Evolutionary conservation across 805 yeast species (phyloP).

Genomic region (Phaffomyces antillensis): DNA sequence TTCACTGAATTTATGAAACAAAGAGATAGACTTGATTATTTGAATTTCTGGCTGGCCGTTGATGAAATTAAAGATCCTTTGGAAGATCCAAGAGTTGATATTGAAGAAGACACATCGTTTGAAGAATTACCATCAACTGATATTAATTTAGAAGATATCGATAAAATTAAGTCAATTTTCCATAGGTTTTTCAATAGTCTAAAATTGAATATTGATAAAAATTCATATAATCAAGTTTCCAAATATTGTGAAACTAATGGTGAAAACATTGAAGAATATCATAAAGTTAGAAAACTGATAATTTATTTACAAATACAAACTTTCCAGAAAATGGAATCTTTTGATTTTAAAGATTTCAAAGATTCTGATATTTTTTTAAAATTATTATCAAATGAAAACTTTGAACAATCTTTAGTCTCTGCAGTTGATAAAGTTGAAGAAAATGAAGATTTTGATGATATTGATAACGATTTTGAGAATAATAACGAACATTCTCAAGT

Average conservation of each 20-base stretch:
- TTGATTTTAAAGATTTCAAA: slow-evolving; percentile 54
- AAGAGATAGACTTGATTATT: slow-evolving; percentile 34
- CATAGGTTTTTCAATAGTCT: slow-evolving; percentile 31
- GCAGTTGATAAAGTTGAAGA: slow-evolving; percentile 19
- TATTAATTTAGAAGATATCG: slow-evolving; percentile 31
- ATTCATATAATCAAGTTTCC: slow-evolving; percentile 29
- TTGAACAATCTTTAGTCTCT: slow-evolving; percentile 22
- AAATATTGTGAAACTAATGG: slow-evolving; percentile 26
- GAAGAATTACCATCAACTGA: not conserved
- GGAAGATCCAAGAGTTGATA: slow-evolving; percentile 33
- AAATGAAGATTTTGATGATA: not conserved
- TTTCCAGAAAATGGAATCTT: slow-evolving; percentile 40
- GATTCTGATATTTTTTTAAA: slow-evolving; percentile 48
- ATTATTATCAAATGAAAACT: slow-evolving; percentile 39
- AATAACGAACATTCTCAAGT: not conserved
- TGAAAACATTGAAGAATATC: slow-evolving; percentile 28
- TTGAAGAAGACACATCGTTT: slow-evolving; percentile 18
- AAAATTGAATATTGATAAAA: slow-evolving; percentile 24
- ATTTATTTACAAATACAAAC: slow-evolving; percentile 50
- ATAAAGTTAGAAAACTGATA: slow-evolving; percentile 52
- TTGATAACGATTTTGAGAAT: not conserved
- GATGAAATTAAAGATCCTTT: slow-evolving; percentile 69
- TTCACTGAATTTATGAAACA: slow-evolving; percentile 53
- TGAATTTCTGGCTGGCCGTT: slow-evolving; percentile 63
- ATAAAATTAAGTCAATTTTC: slow-evolving; percentile 48